Percentiles rank a stretch among this genome's conserved stretches.
phyloP scores from a whole-genome alignment of 108 stramenopile species.

The Epithemia pelagica region DNA sequence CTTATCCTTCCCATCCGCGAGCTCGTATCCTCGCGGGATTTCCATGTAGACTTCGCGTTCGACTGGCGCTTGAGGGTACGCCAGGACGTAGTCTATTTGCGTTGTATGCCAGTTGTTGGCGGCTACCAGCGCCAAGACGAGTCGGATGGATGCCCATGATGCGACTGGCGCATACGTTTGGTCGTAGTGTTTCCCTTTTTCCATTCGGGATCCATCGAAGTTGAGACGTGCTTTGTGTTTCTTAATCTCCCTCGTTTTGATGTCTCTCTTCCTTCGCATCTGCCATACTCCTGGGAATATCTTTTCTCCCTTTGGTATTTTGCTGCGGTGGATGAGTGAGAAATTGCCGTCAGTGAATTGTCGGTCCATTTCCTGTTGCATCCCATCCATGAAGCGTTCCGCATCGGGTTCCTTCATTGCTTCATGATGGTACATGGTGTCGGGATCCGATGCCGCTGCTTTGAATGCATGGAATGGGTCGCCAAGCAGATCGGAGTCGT shows the following conservation, averaged over 20 bases:
- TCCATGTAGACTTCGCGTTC: slow-evolving; percentile 28
- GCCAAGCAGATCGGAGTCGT: neutral
- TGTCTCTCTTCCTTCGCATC: slow-evolving; percentile 34
- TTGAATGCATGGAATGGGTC: slow-evolving; percentile 6
- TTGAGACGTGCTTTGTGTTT: slow-evolving; percentile 24
- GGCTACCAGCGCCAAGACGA: slow-evolving; percentile 21
- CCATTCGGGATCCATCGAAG: slow-evolving; percentile 23
- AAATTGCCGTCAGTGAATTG: slow-evolving; percentile 11
- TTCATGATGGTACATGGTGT: slow-evolving; percentile 32
- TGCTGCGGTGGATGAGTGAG: slow-evolving; percentile 6
- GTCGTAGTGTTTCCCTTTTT: slow-evolving; percentile 21
- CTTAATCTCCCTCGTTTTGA: slow-evolving; percentile 29
- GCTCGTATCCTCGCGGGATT: slow-evolving; percentile 24
- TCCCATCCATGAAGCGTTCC: slow-evolving; percentile 18
- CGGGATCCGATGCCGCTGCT: slow-evolving; percentile 19
- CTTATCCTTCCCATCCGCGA: slow-evolving; percentile 6
- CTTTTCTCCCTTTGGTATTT: slow-evolving; percentile 23
- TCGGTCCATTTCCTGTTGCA: slow-evolving; percentile 14
- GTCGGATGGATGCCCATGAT: slow-evolving; percentile 27
- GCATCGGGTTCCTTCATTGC: slow-evolving; percentile 23
- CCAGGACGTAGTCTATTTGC: slow-evolving; percentile 44
- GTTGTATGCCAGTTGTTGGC: slow-evolving; percentile 23
- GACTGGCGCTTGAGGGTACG: slow-evolving; percentile 27
- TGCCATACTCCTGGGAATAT: slow-evolving; percentile 42
- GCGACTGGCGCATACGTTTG: slow-evolving; percentile 49